phyloP scores from a whole-genome alignment of 2,329 filamentous ascomycete genomes.

The Neofusicoccum kwambonambiense region DNA sequence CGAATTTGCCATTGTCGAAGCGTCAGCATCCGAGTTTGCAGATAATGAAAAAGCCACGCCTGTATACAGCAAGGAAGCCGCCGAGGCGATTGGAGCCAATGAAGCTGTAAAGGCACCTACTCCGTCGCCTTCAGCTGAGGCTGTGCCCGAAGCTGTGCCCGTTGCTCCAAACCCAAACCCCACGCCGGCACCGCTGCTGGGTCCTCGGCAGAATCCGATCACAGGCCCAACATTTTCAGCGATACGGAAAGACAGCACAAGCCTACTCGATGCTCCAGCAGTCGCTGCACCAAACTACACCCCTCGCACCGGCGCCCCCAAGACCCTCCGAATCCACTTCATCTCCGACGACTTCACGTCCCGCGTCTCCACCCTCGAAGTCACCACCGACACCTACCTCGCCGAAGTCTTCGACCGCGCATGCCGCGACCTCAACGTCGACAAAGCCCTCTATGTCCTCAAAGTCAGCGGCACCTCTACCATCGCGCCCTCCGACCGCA shows the following conservation, averaged over 20 bases:
- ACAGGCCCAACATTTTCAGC: constrained; percentile 50
- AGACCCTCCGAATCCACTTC: constrained; percentile 70
- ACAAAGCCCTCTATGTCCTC: constrained; percentile 76
- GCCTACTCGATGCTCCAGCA: constrained; percentile 44
- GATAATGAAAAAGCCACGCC: constrained; percentile 70
- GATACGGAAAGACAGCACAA: constrained; percentile 46
- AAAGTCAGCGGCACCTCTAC: constrained; percentile 73
- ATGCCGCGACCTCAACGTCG: constrained; percentile 73
- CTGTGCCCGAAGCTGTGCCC: constrained; percentile 27
- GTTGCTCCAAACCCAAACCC: constrained; percentile 21
- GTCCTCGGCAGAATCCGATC: constrained; percentile 51
- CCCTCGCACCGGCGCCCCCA: constrained; percentile 65
- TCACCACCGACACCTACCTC: constrained; percentile 79
- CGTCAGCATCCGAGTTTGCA: constrained; percentile 64
- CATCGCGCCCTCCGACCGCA: constrained; percentile 73
- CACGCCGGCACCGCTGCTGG: constrained; percentile 20
- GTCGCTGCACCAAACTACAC: constrained; percentile 44
- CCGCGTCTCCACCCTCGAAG: constrained; percentile 69
- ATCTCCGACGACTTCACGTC: constrained; percentile 67
- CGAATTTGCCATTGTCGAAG: constrained; percentile 77
- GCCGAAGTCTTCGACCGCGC: constrained; percentile 77
- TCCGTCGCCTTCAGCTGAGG: constrained; percentile 32
- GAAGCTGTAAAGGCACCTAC: constrained; percentile 18
- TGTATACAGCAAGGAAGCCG: constrained; percentile 59
- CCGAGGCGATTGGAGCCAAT: constrained; percentile 15